Evolutionary conservation across 257 asterid genomes (phyloP).

Genomic region (Nicotiana tabacum): DNA sequence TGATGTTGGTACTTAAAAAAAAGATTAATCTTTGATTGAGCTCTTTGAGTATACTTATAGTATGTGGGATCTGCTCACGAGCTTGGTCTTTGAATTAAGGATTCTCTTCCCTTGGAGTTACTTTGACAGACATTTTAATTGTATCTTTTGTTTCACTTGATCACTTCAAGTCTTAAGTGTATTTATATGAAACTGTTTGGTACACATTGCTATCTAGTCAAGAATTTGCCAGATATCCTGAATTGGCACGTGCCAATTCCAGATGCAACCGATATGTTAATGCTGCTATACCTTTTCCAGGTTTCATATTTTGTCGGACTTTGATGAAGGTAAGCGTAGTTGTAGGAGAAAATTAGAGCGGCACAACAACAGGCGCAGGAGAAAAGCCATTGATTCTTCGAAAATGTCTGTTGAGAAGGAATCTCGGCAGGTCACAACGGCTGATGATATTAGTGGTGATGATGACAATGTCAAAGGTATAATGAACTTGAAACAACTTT

Average conservation of each 20-base stretch:
- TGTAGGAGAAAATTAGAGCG: constrained; percentile 90
- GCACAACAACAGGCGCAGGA: constrained; percentile 78
- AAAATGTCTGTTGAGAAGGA: constrained; percentile 47
- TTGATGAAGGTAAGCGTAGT: constrained; percentile 90
- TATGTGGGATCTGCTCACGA: background rate
- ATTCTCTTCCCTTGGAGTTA: background rate
- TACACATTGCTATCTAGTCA: background rate
- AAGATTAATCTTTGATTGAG: background rate
- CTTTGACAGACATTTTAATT: background rate
- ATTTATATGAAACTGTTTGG: background rate
- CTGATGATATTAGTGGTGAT: constrained; percentile 56
- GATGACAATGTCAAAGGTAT: constrained; percentile 68
- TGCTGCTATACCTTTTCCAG: constrained; percentile 35
- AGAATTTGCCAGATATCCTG: background rate
- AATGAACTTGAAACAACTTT: background rate
- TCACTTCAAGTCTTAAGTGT: background rate
- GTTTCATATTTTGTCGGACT: constrained; percentile 77
- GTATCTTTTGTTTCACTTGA: background rate
- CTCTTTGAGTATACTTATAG: background rate
- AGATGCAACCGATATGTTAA: background rate
- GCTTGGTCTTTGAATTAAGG: background rate
- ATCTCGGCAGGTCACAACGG: constrained; percentile 30
- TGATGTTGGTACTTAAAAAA: background rate
- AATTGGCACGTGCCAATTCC: background rate
- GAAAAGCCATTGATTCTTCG: constrained; percentile 52